Evolutionary conservation across 2,329 filamentous ascomycete genomes (phyloP).

Genomic region (Zalaria obscura): DNA sequence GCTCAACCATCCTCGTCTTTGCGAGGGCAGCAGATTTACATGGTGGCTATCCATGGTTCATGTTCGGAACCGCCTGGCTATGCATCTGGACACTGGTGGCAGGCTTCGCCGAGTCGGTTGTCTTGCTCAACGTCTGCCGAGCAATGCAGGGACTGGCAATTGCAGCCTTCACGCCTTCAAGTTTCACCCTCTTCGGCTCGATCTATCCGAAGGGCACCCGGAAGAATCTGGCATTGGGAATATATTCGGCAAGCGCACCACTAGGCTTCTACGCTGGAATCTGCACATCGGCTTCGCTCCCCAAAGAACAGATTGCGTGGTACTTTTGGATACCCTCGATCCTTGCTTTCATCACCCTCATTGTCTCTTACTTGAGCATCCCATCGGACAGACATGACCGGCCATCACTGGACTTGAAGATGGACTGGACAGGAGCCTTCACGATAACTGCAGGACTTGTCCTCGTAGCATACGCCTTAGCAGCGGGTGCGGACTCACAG

Average conservation of each 20-base stretch:
- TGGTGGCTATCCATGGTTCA: conserved; percentile 20
- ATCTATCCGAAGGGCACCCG: conserved; percentile 16
- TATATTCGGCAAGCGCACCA: conserved; percentile 22
- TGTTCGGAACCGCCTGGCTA: conserved; percentile 20
- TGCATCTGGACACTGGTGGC: conserved; percentile 19
- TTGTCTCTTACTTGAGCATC: conserved; percentile 18
- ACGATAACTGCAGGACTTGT: conserved; percentile 20
- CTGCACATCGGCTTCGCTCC: conserved; percentile 16
- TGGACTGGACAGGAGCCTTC: conserved; percentile 21
- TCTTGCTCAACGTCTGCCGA: conserved; percentile 17
- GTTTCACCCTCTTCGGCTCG: conserved; percentile 18
- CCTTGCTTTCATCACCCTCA: conserved; percentile 12
- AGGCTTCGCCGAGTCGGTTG: conserved; percentile 12
- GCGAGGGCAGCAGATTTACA: conserved; percentile 21
- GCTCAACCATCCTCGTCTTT: conserved; percentile 17
- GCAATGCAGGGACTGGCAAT: conserved; percentile 23
- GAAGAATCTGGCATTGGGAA: conserved; percentile 18
- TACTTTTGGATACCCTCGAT: conserved; percentile 20
- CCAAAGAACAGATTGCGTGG: conserved; percentile 13
- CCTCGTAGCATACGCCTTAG: conserved; percentile 18
- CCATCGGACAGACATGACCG: conserved; percentile 18
- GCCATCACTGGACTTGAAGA: conserved; percentile 16
- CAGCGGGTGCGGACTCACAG: conserved; percentile 15
- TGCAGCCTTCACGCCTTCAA: conserved; percentile 19
- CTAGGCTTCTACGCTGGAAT: conserved; percentile 22